Percentiles rank a stretch among this genome's conserved stretches.
Conservation (phyloP, 2,329 filamentous ascomycete genomes). For the Curvularia sp. region DNA sequence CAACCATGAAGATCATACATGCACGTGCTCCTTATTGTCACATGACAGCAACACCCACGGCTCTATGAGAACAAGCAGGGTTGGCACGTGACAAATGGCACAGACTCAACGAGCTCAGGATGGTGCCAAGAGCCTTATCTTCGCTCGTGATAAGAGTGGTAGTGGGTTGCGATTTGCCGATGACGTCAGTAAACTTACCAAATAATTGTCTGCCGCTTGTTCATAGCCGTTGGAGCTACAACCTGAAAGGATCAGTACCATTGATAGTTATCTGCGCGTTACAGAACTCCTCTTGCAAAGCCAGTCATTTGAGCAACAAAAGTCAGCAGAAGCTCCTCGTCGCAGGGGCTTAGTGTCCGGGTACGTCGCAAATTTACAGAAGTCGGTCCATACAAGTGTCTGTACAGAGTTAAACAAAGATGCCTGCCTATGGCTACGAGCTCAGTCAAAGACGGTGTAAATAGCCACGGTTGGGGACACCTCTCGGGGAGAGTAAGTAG, state of each 20-base stretch:
- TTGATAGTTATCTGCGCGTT: background rate
- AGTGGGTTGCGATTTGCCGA: background rate
- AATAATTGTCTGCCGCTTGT: background rate
- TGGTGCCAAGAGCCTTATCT: background rate
- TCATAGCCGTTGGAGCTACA: background rate
- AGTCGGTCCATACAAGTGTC: background rate
- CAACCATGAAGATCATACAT: background rate
- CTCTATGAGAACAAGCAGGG: background rate
- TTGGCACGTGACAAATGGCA: background rate
- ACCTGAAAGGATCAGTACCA: background rate
- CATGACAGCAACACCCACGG: background rate
- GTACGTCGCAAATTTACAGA: background rate
- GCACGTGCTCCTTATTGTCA: background rate
- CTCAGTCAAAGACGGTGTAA: background rate
- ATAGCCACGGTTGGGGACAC: background rate
- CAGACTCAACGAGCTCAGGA: background rate
- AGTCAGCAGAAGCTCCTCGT: too few species aligned
- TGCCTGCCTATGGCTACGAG: background rate
- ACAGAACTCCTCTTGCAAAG: too few species aligned
- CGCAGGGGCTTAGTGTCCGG: too few species aligned
- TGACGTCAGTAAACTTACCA: background rate
- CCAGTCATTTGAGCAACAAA: too few species aligned
- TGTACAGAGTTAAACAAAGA: background rate
- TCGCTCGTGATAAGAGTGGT: background rate
- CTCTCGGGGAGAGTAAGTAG: background rate